These are phyloP conservation scores for Wickerhamomyces xylosicus DNA, from an alignment of 805 yeast species.

Conservation along the genomic window DNA sequence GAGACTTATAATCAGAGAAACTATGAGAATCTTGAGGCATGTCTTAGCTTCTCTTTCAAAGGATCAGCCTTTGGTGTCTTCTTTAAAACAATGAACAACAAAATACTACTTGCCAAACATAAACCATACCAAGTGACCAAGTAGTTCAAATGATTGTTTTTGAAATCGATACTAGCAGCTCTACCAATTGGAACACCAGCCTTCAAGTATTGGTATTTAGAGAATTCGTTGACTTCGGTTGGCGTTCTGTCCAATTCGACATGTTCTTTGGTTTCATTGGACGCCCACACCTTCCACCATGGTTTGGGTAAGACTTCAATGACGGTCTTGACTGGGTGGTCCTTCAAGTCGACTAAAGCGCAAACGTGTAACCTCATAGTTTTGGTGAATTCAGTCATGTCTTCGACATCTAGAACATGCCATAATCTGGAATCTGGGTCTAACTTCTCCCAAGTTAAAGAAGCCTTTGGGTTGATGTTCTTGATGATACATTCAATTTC, in stretches of 20 bases:
- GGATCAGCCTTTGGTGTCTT: slow-evolving; percentile 29
- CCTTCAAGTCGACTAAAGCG: slow-evolving; percentile 55
- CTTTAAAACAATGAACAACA: slow-evolving; percentile 44
- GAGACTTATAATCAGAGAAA: too few relatives aligned
- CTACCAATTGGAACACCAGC: slow-evolving; percentile 91
- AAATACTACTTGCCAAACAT: slow-evolving; percentile 58
- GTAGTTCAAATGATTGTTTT: slow-evolving; percentile 88
- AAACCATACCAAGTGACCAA: slow-evolving; percentile 93
- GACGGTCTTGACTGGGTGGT: slow-evolving; percentile 41
- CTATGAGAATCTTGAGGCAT: slow-evolving; percentile 28
- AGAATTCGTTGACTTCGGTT: slow-evolving; percentile 28
- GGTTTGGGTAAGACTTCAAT: slow-evolving; percentile 15
- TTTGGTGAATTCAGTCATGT: slow-evolving; percentile 62
- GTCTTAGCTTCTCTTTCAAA: slow-evolving; percentile 35
- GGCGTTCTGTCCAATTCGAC: slow-evolving; percentile 2
- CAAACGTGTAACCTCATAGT: slow-evolving; percentile 71
- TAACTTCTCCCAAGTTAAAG: slow-evolving; percentile 59
- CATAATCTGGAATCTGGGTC: slow-evolving; percentile 59
- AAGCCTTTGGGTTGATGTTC: slow-evolving; percentile 50
- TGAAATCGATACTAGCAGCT: slow-evolving; percentile 66
- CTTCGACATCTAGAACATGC: slow-evolving; percentile 71
- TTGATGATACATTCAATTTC: slow-evolving; percentile 68
- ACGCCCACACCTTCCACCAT: slow-evolving; percentile 21
- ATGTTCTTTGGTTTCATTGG: slow-evolving; percentile 5
- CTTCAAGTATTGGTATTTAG: slow-evolving; percentile 48